Evolutionary conservation across 805 yeast species (phyloP), one percentile per base, ranked within the genome.

Genomic region (Millerozyma miso): DNA sequence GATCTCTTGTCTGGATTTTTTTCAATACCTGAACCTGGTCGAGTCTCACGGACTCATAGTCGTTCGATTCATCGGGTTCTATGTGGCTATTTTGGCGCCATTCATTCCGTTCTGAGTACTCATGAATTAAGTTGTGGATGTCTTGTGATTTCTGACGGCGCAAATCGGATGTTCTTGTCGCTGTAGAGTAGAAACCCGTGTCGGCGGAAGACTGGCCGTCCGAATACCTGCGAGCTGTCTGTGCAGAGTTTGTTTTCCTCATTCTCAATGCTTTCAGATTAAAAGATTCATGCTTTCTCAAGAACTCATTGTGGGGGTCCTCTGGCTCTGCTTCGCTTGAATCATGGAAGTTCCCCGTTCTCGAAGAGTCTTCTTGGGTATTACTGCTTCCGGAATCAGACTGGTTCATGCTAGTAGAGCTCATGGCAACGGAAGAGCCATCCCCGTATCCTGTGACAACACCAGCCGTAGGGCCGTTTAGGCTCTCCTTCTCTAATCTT

Each of bases 81-180:
- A 6, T 10, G 10, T 23, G 6, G 29, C 10, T 23, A 7, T 10
- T 23, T 23, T 23, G 29, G 20, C 48, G 53, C 41, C 68, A 49
- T 7, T 60, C 62, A 16, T 73, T 74, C 47, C 63, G 65, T 45
- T 76, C 76, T 2, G 82, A 77, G 47, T 68, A 71, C 47, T 71
- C 75, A 41, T 65, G 61, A 39, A 71, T 69, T 18, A 71, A 66
- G 44, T 71, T 74, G 4, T 47, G 43, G 14, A 71, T 62, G 41
- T 64, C 69, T 42, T 70, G 69, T 0, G 68, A 51, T 41, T 42
- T 51, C 44, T 56, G 59, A 32, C 43, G 43, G 14, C 68, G 46
- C 33, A 59, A 41, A 3, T 56, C 67, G 1, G 54, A 47, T 1
- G 60, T 47, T 38, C 69, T 49, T 8, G 65, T 48, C 16, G 46